These are phyloP conservation scores for Onygena corvina DNA, from an alignment of 2,329 filamentous ascomycete species.

Conservation along the genomic window DNA sequence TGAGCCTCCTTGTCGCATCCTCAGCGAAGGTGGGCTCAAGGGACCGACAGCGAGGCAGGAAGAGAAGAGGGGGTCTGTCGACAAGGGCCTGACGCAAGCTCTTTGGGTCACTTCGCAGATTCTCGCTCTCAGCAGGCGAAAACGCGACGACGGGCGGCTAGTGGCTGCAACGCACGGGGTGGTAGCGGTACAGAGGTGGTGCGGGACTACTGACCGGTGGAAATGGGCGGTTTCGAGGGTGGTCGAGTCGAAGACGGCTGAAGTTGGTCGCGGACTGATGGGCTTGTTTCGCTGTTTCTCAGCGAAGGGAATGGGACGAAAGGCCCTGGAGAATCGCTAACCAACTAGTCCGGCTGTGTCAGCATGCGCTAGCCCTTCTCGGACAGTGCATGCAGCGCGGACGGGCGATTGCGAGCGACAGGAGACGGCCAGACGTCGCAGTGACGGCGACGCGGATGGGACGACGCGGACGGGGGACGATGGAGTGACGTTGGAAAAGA, in stretches of 20 bases:
- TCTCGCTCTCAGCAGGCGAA: too few relatives aligned
- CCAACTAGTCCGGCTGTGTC: too few relatives aligned
- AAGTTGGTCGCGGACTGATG: too few relatives aligned
- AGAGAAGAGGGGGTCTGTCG: background rate
- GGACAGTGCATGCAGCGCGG: background rate
- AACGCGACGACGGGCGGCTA: background rate
- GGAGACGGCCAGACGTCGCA: too few relatives aligned
- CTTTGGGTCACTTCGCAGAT: background rate
- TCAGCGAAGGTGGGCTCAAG: slow-evolving; percentile 15
- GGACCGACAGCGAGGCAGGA: background rate
- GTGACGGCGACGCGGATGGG: too few relatives aligned
- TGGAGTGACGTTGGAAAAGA: background rate
- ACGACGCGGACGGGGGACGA: background rate
- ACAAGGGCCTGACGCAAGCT: background rate
- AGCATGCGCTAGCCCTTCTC: background rate
- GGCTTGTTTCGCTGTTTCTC: too few relatives aligned
- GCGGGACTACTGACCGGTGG: background rate
- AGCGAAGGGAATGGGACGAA: background rate
- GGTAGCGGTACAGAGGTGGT: background rate
- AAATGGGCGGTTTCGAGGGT: background rate
- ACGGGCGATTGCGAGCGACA: background rate
- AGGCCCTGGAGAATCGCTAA: background rate
- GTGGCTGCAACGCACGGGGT: background rate
- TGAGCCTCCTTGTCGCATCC: slow-evolving; percentile 34
- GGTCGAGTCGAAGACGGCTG: slow-evolving; percentile 2